Evolutionary conservation across 1,139 yeast species (phyloP).

Genomic region (Debaryomycetaceae sp.): DNA sequence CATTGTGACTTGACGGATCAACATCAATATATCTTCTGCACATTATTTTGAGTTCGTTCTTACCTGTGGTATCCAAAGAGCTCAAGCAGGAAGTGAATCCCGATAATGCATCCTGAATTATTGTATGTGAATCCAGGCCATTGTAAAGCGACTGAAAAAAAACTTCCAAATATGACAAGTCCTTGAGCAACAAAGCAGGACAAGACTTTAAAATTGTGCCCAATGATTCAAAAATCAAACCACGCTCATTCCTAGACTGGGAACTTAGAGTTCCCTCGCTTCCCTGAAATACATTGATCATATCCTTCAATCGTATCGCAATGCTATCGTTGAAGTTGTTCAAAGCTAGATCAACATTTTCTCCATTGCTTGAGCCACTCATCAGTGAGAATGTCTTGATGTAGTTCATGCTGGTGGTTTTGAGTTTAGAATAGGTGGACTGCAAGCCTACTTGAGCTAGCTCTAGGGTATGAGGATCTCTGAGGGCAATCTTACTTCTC

Average conservation of each 20-base stretch:
- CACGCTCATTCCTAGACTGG: conserved; percentile 41
- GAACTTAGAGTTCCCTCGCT: conserved; percentile 11
- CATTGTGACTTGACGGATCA: conserved; percentile 16
- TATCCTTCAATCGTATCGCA: conserved; percentile 50
- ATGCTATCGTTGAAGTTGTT: conserved; percentile 35
- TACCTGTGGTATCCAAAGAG: conserved; percentile 34
- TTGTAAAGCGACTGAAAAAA: conserved; percentile 63
- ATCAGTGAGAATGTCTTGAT: conserved; percentile 40
- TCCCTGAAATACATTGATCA: conserved; percentile 37
- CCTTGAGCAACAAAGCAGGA: conserved; percentile 39
- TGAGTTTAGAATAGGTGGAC: conserved; percentile 46
- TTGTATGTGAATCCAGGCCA: conserved; percentile 57
- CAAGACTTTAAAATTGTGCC: conserved; percentile 60
- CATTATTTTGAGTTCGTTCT: conserved; percentile 39
- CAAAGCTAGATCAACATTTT: conserved; percentile 5
- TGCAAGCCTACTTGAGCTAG: conserved; percentile 56
- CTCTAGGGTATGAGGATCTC: conserved; percentile 30
- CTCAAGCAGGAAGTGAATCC: conserved; percentile 52
- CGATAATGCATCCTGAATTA: conserved; percentile 72
- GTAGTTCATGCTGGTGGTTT: conserved; percentile 55
- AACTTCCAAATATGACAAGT: conserved; percentile 57
- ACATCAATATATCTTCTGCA: conserved; percentile 36
- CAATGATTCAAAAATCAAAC: conserved; percentile 71
- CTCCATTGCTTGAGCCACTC: conserved; percentile 10
- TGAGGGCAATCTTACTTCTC: conserved; percentile 52